A percentile compares a stretch with the other conserved stretches of the same genome.
phyloP scores from a whole-genome alignment of 2,329 filamentous ascomycete genomes.

The Microcera coccophila region DNA sequence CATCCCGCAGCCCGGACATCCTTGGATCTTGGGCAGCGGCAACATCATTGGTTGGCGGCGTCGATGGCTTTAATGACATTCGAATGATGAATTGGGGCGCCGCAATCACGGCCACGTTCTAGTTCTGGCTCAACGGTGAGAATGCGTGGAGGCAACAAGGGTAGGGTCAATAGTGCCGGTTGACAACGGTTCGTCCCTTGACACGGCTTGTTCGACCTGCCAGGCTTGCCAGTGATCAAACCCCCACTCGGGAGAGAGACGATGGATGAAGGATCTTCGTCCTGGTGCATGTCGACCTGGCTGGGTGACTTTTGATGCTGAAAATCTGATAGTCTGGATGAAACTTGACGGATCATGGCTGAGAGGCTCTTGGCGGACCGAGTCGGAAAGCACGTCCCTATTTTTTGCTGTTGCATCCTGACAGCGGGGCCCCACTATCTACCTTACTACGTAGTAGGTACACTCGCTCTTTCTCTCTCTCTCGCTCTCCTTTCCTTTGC shows the following conservation, averaged over 20 bases:
- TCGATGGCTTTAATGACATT: background rate
- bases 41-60: background rate
- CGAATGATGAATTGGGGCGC: background rate
- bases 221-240: too few species aligned
- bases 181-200: constrained; percentile 1
- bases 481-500: background rate
- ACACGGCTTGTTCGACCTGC: background rate
- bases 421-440: constrained; percentile 1
- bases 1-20: background rate
- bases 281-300: too few species aligned
- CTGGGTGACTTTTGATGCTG: too few species aligned
- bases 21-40: too few species aligned
- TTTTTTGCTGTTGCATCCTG: too few species aligned
- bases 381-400: too few species aligned
- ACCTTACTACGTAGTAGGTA: too few species aligned
- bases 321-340: too few species aligned
- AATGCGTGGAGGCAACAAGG: constrained; percentile 6
- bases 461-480: background rate
- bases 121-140: constrained; percentile 3
- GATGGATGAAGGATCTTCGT: too few species aligned
- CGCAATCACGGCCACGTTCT: background rate
- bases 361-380: too few species aligned
- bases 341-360: too few species aligned
- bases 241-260: too few species aligned
- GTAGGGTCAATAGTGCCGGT: constrained; percentile 6